These are phyloP conservation scores for Fereydounia khargensis DNA, from an alignment of 1,284 basidiomycete genomes.

Conservation along the genomic window DNA sequence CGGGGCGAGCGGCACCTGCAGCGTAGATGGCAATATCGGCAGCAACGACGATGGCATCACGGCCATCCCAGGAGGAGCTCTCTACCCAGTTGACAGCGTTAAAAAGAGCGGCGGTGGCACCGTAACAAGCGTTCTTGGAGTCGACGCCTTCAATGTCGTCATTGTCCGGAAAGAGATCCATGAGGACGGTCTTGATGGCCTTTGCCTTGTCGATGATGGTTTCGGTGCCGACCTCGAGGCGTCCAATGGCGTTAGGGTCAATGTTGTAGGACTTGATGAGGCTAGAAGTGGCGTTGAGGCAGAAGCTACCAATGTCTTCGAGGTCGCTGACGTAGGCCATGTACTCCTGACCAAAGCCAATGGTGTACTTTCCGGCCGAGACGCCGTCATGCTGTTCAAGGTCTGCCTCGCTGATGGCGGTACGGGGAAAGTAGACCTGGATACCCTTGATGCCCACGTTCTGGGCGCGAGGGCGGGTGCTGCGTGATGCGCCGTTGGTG, in stretches of 20 bases:
- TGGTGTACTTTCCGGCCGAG: slow-evolving; percentile 95
- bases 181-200: slow-evolving; percentile 95
- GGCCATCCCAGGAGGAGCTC: slow-evolving; percentile 93
- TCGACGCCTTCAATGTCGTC: slow-evolving; percentile 97
- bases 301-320: slow-evolving; percentile 98
- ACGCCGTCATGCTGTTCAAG: slow-evolving; percentile 90
- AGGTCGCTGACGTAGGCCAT: slow-evolving; percentile 94
- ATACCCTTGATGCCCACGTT: slow-evolving; percentile 89
- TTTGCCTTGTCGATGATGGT: slow-evolving; percentile 99
- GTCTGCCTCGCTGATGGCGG: slow-evolving; percentile 63
- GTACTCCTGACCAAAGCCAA: slow-evolving; percentile 94
- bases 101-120: slow-evolving; percentile 95
- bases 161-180: slow-evolving; percentile 98
- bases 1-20: slow-evolving; percentile 89
- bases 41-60: slow-evolving; percentile 93
- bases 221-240: slow-evolving; percentile 96
- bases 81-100: slow-evolving; percentile 93
- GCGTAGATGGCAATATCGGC: slow-evolving; percentile 99
- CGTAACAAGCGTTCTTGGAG: slow-evolving; percentile 99
- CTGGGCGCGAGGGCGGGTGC: slow-evolving; percentile 76
- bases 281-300: slow-evolving; percentile 73
- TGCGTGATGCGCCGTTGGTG: no score
- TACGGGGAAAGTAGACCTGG: slow-evolving; percentile 89
- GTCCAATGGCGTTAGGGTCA: slow-evolving; percentile 92
- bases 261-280: slow-evolving; percentile 92